Base-by-base conservation (phyloP, 2,329 filamentous ascomycete species). In the Pyrenophora graminea region DNA sequence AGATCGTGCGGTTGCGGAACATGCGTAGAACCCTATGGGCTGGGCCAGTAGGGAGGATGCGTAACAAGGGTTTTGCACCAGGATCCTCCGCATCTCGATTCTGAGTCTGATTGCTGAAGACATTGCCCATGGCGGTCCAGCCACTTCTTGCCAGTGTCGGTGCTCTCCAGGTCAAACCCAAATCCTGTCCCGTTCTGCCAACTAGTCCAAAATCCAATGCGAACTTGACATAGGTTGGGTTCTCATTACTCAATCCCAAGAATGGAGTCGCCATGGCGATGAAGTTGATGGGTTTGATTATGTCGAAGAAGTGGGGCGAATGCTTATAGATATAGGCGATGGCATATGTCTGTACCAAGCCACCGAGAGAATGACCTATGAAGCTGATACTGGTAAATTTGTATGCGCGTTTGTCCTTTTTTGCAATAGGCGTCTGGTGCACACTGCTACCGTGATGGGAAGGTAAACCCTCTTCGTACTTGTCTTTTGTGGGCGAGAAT, bases 321-420 rank as follows among this genome's bases (percentile, higher is more conserved):
- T 97, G 91, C 69, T 97, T 97, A 64, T 97, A 89, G 39, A 97
- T 96, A 70, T 97, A 97, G 7, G 92, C 93, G 51, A 97, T 87
- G 2, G 93, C 93, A 70, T 97, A 97, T 0, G 89, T 96, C 72
- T 97, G 93, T 13, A 96, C 83, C 15, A 96, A 79, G 0, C 93
- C 93, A 23, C 93, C 93, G 0, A 97, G 82, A 0, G 92, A 97
- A 74, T 97, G 93, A 0, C 87, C 91, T 49, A 97, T 84, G 69
- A 97, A 96, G 67, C 92, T 97, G 71, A 97, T 97, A 70, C 91
- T 96, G 9, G 91, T 94, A 65, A 96, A 91, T 61, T 85, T 87
- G 72, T 95, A 97, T 2, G 86, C 80, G 2, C 86, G 79, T 34
- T 80, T 74, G 5, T 75, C 70, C 8, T 71, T 70, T 9, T 71